Base-by-base conservation (phyloP, 2,329 filamentous ascomycete genomes). In the Zymoseptoria tritici region DNA sequence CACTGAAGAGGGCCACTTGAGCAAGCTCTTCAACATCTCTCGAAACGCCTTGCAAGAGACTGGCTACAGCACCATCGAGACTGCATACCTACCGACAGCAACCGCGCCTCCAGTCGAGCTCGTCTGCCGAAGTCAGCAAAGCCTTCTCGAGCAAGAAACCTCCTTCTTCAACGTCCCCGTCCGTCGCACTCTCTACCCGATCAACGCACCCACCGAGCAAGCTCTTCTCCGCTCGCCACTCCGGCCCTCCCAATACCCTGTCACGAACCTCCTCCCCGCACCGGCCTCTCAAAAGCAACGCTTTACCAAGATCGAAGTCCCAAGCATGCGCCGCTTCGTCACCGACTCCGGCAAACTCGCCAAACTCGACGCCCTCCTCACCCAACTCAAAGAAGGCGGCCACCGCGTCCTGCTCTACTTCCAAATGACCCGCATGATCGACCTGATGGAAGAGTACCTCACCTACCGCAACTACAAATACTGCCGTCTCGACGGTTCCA, bases 391-490 rank as follows among this genome's bases (percentile, higher is more conserved):
- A 81, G 88, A 91, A 63, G 90, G 89, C 64, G 89, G 89, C 42
- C 94, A 99, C 69, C 91, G 94, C 71, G 94, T 99, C 21, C 81
- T 99, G 57, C 80, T 99, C 20, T 99, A 99, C 81, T 99, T 99
- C 89, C 94, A 99, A 80, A 99, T 99, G 94, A 99, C 94, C 3
- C 89, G 90, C 72, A 99, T 99, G 94, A 97, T 99, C 72, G 93
- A 99, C 74, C 80, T 99, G 62, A 97, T 97, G 90, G 94, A 99
- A 75, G 94, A 99, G 76, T 99, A 97, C 69, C 81, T 99, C 60
- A 97, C 94, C 0, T 97, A 97, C 78, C 90, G 94, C 73, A 97
- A 97, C 78, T 97, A 96, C 86, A 97, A 96, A 76, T 99, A 97
- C 78, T 95, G 93, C 70, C 90, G 94, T 61, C 83, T 99, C 52